These are phyloP conservation scores for Stephanodiscus triporus DNA, from an alignment of 108 stramenopile genomes.

Conservation along the genomic window DNA sequence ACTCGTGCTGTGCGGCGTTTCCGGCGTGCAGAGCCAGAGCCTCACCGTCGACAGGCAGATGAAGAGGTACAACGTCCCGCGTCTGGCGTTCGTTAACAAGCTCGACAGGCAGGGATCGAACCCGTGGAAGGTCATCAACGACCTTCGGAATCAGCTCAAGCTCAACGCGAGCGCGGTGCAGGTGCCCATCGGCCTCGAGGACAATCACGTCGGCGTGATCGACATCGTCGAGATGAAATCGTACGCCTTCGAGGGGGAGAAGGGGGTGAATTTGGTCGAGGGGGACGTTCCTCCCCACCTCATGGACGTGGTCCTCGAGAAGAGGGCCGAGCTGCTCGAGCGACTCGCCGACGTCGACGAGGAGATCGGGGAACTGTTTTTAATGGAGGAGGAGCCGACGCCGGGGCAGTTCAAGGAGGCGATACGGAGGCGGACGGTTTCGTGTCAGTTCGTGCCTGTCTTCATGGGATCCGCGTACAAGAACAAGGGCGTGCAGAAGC, in stretches of 20 bases:
- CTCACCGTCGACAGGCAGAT: conserved; percentile 99
- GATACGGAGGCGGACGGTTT: conserved; percentile 89
- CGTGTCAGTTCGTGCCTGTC: conserved; percentile 96
- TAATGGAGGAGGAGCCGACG: conserved; percentile 95
- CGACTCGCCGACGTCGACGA: conserved; percentile 96
- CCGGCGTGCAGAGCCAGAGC: conserved; percentile 98
- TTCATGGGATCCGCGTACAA: conserved; percentile 99
- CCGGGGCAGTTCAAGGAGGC: conserved; percentile 83
- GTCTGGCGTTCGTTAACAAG: conserved; percentile 99
- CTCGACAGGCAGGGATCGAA: conserved; percentile 97
- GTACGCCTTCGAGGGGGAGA: conserved; percentile 89
- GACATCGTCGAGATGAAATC: conserved; percentile 86
- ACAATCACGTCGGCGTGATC: conserved; percentile 89
- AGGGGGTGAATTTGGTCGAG: conserved; percentile 82
- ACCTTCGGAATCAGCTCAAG: conserved; percentile 86
- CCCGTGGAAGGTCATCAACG: conserved; percentile 89
- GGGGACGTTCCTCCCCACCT: conserved; percentile 86
- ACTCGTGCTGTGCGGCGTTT: conserved; percentile 95
- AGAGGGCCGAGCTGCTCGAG: conserved; percentile 90
- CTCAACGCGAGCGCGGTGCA: conserved; percentile 97
- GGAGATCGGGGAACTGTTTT: conserved; percentile 95
- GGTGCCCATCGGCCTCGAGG: conserved; percentile 97
- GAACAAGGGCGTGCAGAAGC: conserved; percentile 98
- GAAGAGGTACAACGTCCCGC: conserved; percentile 99
- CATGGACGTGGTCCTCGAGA: conserved; percentile 75